Evolutionary conservation across 345 rosid genomes (phyloP).

Genomic region (Hibiscus trionum): DNA sequence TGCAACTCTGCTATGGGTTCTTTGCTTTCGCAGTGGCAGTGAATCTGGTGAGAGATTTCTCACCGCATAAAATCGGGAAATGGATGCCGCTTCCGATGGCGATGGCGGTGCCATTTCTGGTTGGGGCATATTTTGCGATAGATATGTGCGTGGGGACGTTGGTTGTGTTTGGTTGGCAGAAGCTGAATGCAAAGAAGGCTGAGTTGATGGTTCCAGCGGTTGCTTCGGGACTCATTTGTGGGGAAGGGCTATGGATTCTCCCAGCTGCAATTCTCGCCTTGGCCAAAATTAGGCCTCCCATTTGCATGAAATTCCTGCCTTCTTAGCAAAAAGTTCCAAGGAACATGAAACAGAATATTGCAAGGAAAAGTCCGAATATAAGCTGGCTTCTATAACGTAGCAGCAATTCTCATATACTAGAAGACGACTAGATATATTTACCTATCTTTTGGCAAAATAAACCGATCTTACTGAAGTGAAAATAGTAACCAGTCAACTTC

Average conservation of each 20-base stretch:
- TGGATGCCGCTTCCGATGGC: constrained; percentile 93
- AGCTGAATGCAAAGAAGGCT: constrained; percentile 47
- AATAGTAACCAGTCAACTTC: too few species aligned
- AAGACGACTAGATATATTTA: not conserved
- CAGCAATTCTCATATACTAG: not conserved
- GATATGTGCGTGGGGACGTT: constrained; percentile 83
- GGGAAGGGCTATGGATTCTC: constrained; percentile 89
- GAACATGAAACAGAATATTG: not conserved
- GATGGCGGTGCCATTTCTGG: constrained; percentile 75
- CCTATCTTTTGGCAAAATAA: not conserved
- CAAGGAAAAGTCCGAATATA: too few species aligned
- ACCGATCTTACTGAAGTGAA: not conserved
- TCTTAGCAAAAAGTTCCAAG: constrained; percentile 22
- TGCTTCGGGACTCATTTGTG: constrained; percentile 85
- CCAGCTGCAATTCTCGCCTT: constrained; percentile 79
- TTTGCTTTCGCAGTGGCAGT: constrained; percentile 63
- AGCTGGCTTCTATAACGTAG: not conserved
- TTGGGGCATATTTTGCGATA: constrained; percentile 86
- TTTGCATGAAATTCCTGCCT: constrained; percentile 69
- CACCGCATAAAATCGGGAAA: constrained; percentile 52
- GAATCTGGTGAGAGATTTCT: constrained; percentile 55
- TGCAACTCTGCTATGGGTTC: constrained; percentile 50
- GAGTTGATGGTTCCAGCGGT: constrained; percentile 81
- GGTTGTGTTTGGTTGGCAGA: constrained; percentile 55
- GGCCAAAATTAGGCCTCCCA: constrained; percentile 74